phyloP scores from a whole-genome alignment of 2,329 filamentous ascomycete species.

The Venturia carpophila region DNA sequence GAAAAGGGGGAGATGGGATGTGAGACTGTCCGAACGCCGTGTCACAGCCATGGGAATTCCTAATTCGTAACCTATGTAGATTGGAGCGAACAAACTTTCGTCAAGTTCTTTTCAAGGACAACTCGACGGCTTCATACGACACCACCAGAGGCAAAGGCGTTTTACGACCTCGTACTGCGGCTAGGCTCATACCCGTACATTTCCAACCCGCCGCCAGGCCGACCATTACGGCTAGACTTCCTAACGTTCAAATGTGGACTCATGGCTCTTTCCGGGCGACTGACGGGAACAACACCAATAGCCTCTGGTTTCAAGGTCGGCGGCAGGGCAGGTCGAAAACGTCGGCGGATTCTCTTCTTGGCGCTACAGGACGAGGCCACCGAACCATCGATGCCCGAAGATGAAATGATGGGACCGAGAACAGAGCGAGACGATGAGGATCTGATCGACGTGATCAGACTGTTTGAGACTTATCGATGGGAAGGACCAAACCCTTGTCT shows the following conservation, averaged over 20 bases:
- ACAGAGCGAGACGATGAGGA: conserved; percentile 1
- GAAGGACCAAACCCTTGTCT: conserved; percentile 10
- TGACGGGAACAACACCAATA: neutral
- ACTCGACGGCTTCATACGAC: neutral
- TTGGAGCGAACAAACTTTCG: conserved; percentile 8
- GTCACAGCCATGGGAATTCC: too few species aligned
- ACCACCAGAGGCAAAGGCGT: neutral
- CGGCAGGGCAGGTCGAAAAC: neutral
- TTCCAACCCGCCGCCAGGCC: neutral
- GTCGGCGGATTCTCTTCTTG: neutral
- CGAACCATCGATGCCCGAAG: neutral
- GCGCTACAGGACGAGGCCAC: neutral
- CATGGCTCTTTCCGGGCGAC: neutral
- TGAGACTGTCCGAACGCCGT: neutral
- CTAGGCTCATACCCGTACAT: conserved; percentile 8
- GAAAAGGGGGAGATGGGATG: neutral
- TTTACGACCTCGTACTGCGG: neutral
- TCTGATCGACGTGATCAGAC: conserved; percentile 2
- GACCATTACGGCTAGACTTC: neutral
- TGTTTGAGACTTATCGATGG: conserved; percentile 1
- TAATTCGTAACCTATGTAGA: neutral
- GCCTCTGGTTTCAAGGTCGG: conserved; percentile 8
- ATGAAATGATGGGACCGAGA: neutral
- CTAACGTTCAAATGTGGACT: conserved; percentile 1
- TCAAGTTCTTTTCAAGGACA: neutral